Base-by-base conservation (phyloP, 192 early-diverging fungal species). In the Spinellus fusiger region DNA sequence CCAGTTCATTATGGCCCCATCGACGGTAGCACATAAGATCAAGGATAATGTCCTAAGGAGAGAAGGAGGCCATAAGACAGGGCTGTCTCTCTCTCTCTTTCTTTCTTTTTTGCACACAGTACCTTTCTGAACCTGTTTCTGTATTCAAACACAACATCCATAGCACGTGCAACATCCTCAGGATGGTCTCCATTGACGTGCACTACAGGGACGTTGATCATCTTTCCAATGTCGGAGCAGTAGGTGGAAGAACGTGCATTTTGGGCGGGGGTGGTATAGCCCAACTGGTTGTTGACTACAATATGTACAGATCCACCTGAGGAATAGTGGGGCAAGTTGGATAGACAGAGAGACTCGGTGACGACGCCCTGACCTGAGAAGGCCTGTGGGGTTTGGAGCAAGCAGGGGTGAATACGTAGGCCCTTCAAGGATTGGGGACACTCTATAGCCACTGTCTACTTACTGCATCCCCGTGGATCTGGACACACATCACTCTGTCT, bases 211-310 rank as follows among this genome's bases (percentile, higher is more conserved):
- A 90, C 89, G 68, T 93, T 89, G 75, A 98, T 93, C 82, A 96
- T 92, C 72, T 98, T 98, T 26, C 88, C 96, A 66, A 98, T 87
- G 60, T 98, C 96, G 0, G 90, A 93, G 27, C 88, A 89, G 73
- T 98, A 96, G 20, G 86, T 78, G 7, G 91, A 92, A 1, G 91
- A 93, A 33, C 96, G 88, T 0, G 94, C 91, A 65, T 98, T 98
- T 64, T 89, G 87, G 9, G 92, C 90, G 13, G 93, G 93, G n/a
- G 94, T 98, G 0, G 94, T 98, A 76, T 96, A 98, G 27, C 90
- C 90, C 51, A 98, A 86, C 77, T 98, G 96, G 77, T 98, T 98
- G 73, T 98, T 98, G 66, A 98, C 93, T 49, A 98, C 96, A 62
- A 98, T 81, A 65, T 98, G 96, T n/a, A 98, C 71, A 3, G 92